Conservation (phyloP, 345 rosid genomes). For the Dimocarpus longan region DNA sequence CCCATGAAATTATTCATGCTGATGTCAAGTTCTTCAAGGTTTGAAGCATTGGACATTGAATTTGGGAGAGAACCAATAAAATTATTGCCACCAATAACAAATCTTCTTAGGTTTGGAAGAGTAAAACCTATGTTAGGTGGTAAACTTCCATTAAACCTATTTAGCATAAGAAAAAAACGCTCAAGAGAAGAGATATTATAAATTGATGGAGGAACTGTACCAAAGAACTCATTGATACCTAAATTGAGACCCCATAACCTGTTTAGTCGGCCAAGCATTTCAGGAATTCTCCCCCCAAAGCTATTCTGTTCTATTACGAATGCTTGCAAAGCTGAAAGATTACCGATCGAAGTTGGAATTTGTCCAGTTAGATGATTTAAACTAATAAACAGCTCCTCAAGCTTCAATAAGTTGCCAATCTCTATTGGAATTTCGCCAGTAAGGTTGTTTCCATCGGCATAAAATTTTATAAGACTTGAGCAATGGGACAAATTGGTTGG, state of each 20-base stretch:
- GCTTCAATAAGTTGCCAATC: constrained; percentile 17
- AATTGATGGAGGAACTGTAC: constrained; percentile 25
- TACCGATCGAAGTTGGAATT: constrained; percentile 17
- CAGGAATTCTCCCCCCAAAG: constrained; percentile 1
- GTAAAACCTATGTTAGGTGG: constrained; percentile 1
- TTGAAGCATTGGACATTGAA: constrained; percentile 26
- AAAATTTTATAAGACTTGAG: neutral
- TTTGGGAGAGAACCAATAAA: constrained; percentile 21
- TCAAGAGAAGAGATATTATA: constrained; percentile 13
- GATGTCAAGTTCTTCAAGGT: neutral
- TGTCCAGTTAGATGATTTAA: constrained; percentile 5
- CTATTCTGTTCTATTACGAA: fast-evolving
- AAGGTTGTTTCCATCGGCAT: neutral
- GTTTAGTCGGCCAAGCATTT: neutral
- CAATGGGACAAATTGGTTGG: constrained; percentile 27
- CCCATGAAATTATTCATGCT: neutral
- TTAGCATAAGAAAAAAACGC: fast-evolving
- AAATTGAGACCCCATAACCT: fast-evolving
- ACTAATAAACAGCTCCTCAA: fast-evolving
- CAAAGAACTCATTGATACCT: fast-evolving
- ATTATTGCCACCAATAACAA: neutral
- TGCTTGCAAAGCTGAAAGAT: neutral
- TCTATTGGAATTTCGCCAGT: constrained; percentile 14
- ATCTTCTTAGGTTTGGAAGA: constrained; percentile 17
- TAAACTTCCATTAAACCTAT: constrained; percentile 24